Conservation (phyloP, 2,329 filamentous ascomycete species). For the Monascus ruber region DNA sequence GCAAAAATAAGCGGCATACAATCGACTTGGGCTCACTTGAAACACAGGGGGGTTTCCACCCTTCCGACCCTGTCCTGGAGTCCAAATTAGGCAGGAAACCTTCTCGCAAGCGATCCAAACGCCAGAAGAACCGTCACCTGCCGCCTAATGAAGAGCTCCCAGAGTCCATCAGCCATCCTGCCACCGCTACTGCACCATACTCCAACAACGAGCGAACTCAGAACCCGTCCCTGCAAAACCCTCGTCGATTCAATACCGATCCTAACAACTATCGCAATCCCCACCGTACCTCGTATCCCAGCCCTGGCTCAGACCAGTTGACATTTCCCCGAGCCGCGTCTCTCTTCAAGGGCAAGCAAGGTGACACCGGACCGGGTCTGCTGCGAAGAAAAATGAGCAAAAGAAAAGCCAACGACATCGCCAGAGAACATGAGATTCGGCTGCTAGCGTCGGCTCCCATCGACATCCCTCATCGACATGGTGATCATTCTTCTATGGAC, state of each 20-base stretch:
- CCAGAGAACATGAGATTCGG: slow-evolving; percentile 78
- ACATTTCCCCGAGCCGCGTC: slow-evolving; percentile 36
- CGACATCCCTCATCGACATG: slow-evolving; percentile 50
- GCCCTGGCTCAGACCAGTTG: slow-evolving; percentile 23
- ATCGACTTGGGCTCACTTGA: slow-evolving; percentile 45
- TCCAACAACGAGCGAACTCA: slow-evolving; percentile 7
- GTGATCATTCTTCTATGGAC: slow-evolving; percentile 50
- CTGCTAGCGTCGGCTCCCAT: slow-evolving; percentile 63
- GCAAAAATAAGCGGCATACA: slow-evolving; percentile 57
- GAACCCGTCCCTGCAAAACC: slow-evolving; percentile 3
- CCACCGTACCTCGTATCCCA: slow-evolving; percentile 22
- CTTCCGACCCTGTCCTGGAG: slow-evolving; percentile 19
- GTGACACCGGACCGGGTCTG: slow-evolving; percentile 44
- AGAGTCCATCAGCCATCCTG: slow-evolving; percentile 6
- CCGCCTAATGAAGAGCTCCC: slow-evolving; percentile 15
- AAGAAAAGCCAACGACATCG: slow-evolving; percentile 60
- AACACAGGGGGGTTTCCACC: slow-evolving; percentile 22
- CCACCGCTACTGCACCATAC: slow-evolving; percentile 12
- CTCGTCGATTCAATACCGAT: slow-evolving; percentile 5
- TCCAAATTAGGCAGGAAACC: slow-evolving; percentile 16
- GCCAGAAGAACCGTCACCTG: slow-evolving; percentile 19
- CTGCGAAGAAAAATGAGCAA: slow-evolving; percentile 64
- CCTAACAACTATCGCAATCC: not conserved
- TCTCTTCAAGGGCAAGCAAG: slow-evolving; percentile 47
- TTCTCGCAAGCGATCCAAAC: slow-evolving; percentile 24